Evolutionary conservation across 805 yeast species (phyloP), one percentile per base, ranked within the genome.

Genomic region (Kluyveromyces starmeri): DNA sequence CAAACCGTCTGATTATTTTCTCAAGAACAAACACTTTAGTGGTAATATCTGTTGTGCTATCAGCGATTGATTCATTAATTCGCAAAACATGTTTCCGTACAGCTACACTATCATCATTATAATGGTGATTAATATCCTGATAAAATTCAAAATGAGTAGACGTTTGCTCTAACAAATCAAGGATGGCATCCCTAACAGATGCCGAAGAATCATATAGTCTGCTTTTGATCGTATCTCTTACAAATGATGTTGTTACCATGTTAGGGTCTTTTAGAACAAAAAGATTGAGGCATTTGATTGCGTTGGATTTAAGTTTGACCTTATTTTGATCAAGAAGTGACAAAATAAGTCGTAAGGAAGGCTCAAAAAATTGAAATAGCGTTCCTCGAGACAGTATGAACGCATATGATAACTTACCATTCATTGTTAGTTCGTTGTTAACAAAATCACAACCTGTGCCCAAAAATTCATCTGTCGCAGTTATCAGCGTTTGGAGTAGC

Each of bases 121-220:
- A 63, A 38, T 56, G 48, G 7, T 48, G 32, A 50, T 43, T 75
- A 50, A 81, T 56, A 12, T 70, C 58, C 7, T 51, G 57, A 47
- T 73, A 73, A 42, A 71, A 77, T 18, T 66, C 67, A 6, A 48
- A n/a, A 16, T 45, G 43, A 1, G 55, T 43, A 6, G 52, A 42
- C 2, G 65, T 64, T 14, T 71, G 61, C 2, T 58, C 46, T 17
- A 85, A 55, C 25, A 85, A 62, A 27, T 83, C 92, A 19, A 85
- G 59, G 2, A 78, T 78, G 0, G 94, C 83, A 46, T 80, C 86
- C 38, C 85, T 67, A 0, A 84, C 89, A 25, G 78, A 68, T 0
- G 94, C 75, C 2, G 85, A 81, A 0, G 68, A 48, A 41, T 81
- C 89, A 4, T 50, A 55, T 24, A 85, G 56, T 29, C 75, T 59